Conservation (phyloP, 352 stramenopile genomes). For the Pythium coloratum region DNA sequence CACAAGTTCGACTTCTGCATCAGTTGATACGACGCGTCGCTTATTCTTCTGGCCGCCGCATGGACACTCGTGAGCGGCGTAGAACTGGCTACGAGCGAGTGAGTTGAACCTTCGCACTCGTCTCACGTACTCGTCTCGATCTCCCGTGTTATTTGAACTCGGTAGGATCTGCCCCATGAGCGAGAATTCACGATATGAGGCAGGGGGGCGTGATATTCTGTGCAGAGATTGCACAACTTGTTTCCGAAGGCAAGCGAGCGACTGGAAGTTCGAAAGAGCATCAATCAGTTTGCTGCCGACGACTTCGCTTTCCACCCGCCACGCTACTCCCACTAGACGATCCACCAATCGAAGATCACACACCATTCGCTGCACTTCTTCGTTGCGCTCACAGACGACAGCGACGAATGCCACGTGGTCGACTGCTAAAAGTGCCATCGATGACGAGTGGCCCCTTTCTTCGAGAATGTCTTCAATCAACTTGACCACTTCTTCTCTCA, state of each 20-base stretch:
- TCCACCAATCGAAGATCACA: constrained; percentile 2
- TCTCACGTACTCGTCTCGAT: not conserved
- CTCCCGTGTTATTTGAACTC: not conserved
- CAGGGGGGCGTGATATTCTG: not conserved
- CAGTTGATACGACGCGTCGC: not conserved
- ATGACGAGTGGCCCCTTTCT: constrained; percentile 1
- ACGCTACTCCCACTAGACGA: constrained; percentile 2
- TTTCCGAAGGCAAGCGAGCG: not conserved
- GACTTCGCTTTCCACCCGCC: not conserved
- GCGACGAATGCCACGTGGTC: constrained; percentile 1
- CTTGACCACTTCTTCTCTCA: constrained; percentile 8
- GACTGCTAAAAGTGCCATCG: constrained; percentile 9
- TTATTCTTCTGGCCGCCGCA: not conserved
- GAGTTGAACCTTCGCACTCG: constrained; percentile 9
- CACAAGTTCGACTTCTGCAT: not conserved
- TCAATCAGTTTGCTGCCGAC: constrained; percentile 5
- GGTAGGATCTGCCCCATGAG: constrained; percentile 4
- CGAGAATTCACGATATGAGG: not conserved
- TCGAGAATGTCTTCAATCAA: constrained; percentile 11
- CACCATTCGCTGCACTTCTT: not conserved
- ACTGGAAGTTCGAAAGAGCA: constrained; percentile 6
- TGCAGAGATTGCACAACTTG: constrained; percentile 7
- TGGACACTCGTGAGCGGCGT: not conserved
- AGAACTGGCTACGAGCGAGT: not conserved
- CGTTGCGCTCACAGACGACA: not conserved